Evolutionary conservation across 2,329 filamentous ascomycete genomes (phyloP).

Genomic region (Aspergillus tamarii): DNA sequence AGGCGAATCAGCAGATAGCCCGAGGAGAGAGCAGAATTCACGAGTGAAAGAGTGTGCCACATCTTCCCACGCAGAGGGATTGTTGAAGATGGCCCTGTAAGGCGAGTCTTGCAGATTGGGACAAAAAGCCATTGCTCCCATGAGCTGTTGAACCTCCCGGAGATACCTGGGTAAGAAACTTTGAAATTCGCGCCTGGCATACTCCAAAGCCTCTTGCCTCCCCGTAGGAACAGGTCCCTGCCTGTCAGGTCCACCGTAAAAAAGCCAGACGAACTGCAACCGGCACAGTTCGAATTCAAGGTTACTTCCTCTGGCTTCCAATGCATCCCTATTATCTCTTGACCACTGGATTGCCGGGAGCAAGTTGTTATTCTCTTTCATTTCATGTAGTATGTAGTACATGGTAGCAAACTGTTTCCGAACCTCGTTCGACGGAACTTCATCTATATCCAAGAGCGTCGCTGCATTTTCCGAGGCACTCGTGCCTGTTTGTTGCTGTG

Average conservation of each 20-base stretch:
- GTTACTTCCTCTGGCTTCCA: conserved; percentile 85
- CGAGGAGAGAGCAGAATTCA: conserved; percentile 91
- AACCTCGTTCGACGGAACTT: conserved; percentile 68
- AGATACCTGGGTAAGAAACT: conserved; percentile 76
- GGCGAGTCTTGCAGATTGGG: conserved; percentile 76
- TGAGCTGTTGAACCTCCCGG: conserved; percentile 78
- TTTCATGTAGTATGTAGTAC: conserved; percentile 82
- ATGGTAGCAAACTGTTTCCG: conserved; percentile 82
- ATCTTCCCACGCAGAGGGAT: conserved; percentile 75
- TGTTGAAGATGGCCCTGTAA: conserved; percentile 77
- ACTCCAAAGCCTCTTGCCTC: conserved; percentile 65
- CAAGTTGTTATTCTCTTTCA: conserved; percentile 73
- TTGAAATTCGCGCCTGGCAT: conserved; percentile 74
- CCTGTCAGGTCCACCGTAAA: conserved; percentile 67
- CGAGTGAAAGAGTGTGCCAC: conserved; percentile 85
- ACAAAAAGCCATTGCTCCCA: conserved; percentile 77
- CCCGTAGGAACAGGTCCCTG: conserved; percentile 41
- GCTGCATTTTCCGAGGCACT: conserved; percentile 43
- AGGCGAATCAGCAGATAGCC: conserved; percentile 86
- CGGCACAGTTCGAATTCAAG: conserved; percentile 93
- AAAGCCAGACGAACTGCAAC: conserved; percentile 87
- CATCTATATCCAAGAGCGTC: conserved; percentile 55
- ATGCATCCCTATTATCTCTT: conserved; percentile 65
- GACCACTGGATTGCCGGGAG: conserved; percentile 88
- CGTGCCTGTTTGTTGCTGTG: conserved; percentile 31